Evolutionary conservation across 768 basidiomycete genomes (phyloP), one percentile per base, ranked within the genome.

Genomic region (Collybia mongolica): DNA sequence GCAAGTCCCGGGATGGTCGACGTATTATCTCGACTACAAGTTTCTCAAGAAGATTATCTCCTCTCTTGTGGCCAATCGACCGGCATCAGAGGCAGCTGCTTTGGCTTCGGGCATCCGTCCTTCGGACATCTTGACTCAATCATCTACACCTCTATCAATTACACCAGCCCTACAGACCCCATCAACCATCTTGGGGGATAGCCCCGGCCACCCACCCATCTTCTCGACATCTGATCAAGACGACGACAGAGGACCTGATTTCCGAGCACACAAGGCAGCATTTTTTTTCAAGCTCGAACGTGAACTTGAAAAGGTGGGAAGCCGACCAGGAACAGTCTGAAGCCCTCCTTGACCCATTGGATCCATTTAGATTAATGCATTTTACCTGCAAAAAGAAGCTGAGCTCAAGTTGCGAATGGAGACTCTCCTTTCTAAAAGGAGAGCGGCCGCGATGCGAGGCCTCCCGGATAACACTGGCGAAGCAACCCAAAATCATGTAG

Each of bases 211-310:
- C 52, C 78, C 84, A 18, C 80, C 81, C 37, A 76, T 88, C 56
- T 79, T 87, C 54, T 75, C 86, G 29, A 70, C 76, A 8, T 74
- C 83, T 5, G 76, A 78, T 18, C 77, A 84, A 59, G 86, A 90
- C 62, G 79, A 81, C 24, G 87, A 86, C 57, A 73, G 90, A 50
- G 86, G 90, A 0, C 82, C 88, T 15, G 88, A 91, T 62, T 94
- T 98, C 59, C 91, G 89, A 61, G 93, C 94, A 12, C 93, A 96
- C 73, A 93, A 95, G 64, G 91, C 95, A 3, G 93, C 93, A 1
- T 99, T 98, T 76, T 98, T 99, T 76, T 98, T 97, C 80, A 98
- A 95, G 66, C 81, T 99, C 0, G 95, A 98, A 66, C 82, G 96
- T 18, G 97, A 99, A 68, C 74, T 98, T 18, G 97, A 98, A 71